Percentiles rank a stretch among this genome's conserved stretches.
These are phyloP conservation scores for Boletus coccyginus DNA, from an alignment of 768 basidiomycete genomes.

Conservation along the genomic window DNA sequence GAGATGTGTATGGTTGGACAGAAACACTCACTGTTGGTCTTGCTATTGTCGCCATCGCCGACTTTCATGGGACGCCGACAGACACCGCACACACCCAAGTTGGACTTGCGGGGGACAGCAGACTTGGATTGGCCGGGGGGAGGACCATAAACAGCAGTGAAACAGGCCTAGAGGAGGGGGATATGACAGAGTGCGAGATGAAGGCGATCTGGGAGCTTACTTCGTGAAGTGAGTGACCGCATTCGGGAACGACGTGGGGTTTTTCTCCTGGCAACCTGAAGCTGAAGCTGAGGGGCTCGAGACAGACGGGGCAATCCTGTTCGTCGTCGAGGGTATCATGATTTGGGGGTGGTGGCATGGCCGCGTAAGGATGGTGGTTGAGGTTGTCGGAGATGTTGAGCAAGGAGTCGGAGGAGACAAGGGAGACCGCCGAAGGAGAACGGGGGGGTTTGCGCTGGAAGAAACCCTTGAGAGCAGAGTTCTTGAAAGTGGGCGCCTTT, in stretches of 20 bases:
- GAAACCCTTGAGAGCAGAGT: conserved; percentile 37
- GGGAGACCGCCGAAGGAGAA: conserved; percentile 48
- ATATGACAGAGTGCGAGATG: conserved; percentile 2
- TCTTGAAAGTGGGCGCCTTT: conserved; percentile 34
- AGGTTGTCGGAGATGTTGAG: conserved; percentile 27
- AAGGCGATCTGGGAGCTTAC: conserved; percentile 35
- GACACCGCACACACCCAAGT: conserved; percentile 94
- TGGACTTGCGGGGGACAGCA: conserved; percentile 62
- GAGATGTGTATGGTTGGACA: not conserved
- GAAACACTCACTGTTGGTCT: conserved; percentile 77
- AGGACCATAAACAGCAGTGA: conserved; percentile 94
- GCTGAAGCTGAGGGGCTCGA: conserved; percentile 90
- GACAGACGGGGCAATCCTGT: conserved; percentile 93
- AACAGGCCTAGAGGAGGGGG: conserved; percentile 71
- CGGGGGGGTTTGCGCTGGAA: conserved; percentile 46
- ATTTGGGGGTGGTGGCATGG: conserved; percentile 63
- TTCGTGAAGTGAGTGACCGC: conserved; percentile 97
- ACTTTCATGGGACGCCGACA: conserved; percentile 97
- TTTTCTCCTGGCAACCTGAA: conserved; percentile 95
- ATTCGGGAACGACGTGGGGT: conserved; percentile 95
- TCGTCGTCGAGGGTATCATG: conserved; percentile 69
- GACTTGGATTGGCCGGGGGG: conserved; percentile 58
- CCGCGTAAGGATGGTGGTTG: conserved; percentile 51
- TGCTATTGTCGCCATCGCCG: conserved; percentile 78
- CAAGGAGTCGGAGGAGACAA: conserved; percentile 43